Evolutionary conservation across 768 basidiomycete species (phyloP).

Genomic region (Naematelia aurantialba): DNA sequence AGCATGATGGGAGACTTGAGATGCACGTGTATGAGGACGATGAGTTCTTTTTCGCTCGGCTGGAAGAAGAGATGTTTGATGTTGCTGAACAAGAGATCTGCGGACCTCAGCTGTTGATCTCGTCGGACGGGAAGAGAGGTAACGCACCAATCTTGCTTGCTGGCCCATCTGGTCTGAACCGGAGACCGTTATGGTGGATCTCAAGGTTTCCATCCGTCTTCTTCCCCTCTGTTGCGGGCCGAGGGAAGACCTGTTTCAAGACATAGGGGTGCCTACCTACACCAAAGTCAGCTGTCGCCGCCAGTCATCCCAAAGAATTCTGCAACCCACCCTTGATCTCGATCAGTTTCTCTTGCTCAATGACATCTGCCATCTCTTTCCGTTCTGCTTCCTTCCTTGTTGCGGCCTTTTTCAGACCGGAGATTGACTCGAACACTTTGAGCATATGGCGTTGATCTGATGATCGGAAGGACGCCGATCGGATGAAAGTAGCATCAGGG

Average conservation of each 20-base stretch:
- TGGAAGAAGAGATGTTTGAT: constrained; percentile 99
- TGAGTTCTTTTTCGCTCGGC: constrained; percentile 90
- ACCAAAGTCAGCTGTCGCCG: constrained; percentile 2
- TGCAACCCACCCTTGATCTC: constrained; percentile 68
- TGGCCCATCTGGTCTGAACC: constrained; percentile 57
- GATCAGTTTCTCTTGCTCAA: constrained; percentile 84
- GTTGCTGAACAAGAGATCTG: constrained; percentile 92
- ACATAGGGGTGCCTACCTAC: constrained; percentile 67
- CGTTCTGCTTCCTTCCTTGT: constrained; percentile 96
- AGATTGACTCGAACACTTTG: constrained; percentile 82
- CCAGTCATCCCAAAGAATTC: background rate
- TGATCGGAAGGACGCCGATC: constrained; percentile 89
- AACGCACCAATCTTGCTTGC: constrained; percentile 62
- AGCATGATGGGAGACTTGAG: constrained; percentile 95
- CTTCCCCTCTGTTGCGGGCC: constrained; percentile 92
- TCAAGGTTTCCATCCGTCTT: constrained; percentile 90
- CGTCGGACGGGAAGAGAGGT: background rate
- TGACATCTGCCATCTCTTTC: constrained; percentile 96
- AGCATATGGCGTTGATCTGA: constrained; percentile 85
- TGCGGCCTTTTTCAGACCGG: constrained; percentile 90
- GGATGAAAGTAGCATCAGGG: constrained; percentile 91
- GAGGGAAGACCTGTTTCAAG: constrained; percentile 85
- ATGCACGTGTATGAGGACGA: constrained; percentile 90
- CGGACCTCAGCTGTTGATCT: background rate
- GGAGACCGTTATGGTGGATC: constrained; percentile 93